A percentile compares a stretch with the other conserved stretches of the same genome.
Conservation (phyloP, 768 basidiomycete genomes). For the Calocybe indica region DNA sequence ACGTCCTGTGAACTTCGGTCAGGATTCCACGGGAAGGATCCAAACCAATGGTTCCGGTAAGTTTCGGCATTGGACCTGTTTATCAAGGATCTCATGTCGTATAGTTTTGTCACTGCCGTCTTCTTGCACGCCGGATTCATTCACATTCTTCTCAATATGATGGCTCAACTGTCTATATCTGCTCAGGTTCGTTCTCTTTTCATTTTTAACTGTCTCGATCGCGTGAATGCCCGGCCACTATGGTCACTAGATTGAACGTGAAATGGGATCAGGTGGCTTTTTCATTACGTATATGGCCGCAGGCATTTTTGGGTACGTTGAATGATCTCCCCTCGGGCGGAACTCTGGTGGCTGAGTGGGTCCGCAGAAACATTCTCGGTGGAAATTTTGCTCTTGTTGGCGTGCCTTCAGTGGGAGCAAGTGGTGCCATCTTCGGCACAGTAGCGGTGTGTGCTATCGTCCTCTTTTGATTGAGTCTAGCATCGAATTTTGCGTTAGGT, state of each 20-base stretch:
- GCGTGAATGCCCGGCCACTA: not conserved
- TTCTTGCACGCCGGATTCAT: conserved; percentile 95
- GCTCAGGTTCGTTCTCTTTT: conserved; percentile 48
- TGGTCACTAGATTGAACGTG: conserved; percentile 67
- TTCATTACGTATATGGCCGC: conserved; percentile 82
- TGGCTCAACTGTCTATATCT: conserved; percentile 77
- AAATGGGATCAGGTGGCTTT: conserved; percentile 88
- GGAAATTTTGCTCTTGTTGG: conserved; percentile 92
- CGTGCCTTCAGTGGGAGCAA: conserved; percentile 84
- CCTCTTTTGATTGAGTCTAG: not conserved
- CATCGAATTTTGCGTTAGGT: conserved; percentile 30
- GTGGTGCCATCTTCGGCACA: conserved; percentile 89
- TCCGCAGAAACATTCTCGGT: conserved; percentile 71
- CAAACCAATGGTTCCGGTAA: conserved; percentile 45
- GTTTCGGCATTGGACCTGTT: conserved; percentile 4
- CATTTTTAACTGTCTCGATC: not conserved
- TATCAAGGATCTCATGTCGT: not conserved
- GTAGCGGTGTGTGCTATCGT: conserved; percentile 48
- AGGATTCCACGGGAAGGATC: conserved; percentile 36
- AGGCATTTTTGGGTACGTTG: conserved; percentile 81
- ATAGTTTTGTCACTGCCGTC: conserved; percentile 79
- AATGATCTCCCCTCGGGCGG: not conserved
- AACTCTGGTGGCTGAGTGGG: not conserved
- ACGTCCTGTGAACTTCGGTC: not conserved
- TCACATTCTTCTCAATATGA: conserved; percentile 87